Base-by-base conservation (phyloP, 2,329 filamentous ascomycete species). In the Aspergillus thermomutatus region DNA sequence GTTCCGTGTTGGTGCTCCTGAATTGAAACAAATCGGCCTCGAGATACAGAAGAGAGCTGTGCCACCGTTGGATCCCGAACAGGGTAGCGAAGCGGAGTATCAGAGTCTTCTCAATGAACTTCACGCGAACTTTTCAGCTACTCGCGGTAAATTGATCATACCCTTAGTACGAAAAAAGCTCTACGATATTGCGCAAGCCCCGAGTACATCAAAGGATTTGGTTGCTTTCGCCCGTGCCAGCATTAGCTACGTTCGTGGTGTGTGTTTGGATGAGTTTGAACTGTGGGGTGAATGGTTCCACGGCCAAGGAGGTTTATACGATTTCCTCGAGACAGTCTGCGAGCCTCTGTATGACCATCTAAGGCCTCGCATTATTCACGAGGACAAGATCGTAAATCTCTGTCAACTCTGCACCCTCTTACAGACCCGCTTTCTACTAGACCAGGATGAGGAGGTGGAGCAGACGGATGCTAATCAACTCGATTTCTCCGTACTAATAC, bases 1-100 rank as follows among this genome's bases (percentile, higher is more conserved):
- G 63, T 90, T 89, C 60, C 79, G 86, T 26, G 83, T 88, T 25
- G 84, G 83, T 47, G 87, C 87, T 2, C 80, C 83, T 3, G 84
- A 88, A 60, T 72, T 90, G 53, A 87, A 89, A 69, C 79, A 82
- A 53, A 79, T 90, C 45, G 87, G 87, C 8, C 72, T 87, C 23
- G 85, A 88, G 65, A 87, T 88, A 40, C 86, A 88, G 63, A 88
- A 87, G 69, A 78, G 86, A 64, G 85, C 84, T 10, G 81, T 85
- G 1, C 75, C 82, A 17, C 82, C 85, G 3, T 75, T 84, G 37
- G 86, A 86, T 53, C 81, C 82, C 5, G 82, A 85, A 26, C 77
- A 81, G 52, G 82, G 80, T 7, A 77, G 79, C 19, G 83, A 86
- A 71, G 82, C 84, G 3, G 85, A 88, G 67, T 88, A 88, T 63